Conservation (phyloP, 1,284 basidiomycete species). For the Trichosporon coremiiforme region DNA sequence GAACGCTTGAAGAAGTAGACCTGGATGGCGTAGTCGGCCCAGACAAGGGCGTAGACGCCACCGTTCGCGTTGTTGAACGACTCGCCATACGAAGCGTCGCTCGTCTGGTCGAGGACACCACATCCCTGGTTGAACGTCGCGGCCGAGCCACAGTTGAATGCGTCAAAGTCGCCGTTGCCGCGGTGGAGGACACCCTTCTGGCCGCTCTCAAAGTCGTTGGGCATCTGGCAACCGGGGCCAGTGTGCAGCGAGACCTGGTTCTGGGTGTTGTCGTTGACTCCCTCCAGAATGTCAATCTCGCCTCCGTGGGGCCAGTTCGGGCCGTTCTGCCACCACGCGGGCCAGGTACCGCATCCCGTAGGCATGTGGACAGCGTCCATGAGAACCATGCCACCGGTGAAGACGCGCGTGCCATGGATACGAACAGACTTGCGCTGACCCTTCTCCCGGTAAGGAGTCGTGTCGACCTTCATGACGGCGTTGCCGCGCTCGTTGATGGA, state of each 20-base stretch:
- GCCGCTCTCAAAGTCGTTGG: slow-evolving; percentile 60
- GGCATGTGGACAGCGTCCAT: slow-evolving; percentile 89
- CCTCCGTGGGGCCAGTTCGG: slow-evolving; percentile 61
- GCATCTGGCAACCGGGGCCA: slow-evolving; percentile 58
- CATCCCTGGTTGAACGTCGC: slow-evolving; percentile 57
- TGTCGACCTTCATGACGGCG: slow-evolving; percentile 82
- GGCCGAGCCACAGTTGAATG: slow-evolving; percentile 51
- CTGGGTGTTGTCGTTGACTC: slow-evolving; percentile 55
- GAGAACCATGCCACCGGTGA: slow-evolving; percentile 68
- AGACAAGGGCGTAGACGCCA: slow-evolving; percentile 63
- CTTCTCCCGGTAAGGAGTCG: slow-evolving; percentile 65
- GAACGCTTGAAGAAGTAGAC: slow-evolving; percentile 77
- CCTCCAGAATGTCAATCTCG: slow-evolving; percentile 63
- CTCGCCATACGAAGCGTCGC: slow-evolving; percentile 50
- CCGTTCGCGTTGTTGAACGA: slow-evolving; percentile 56
- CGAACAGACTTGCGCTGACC: slow-evolving; percentile 71
- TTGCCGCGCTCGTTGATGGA: slow-evolving; percentile 69
- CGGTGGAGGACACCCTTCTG: slow-evolving; percentile 63
- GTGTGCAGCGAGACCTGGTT: slow-evolving; percentile 59
- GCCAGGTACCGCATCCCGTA: slow-evolving; percentile 79
- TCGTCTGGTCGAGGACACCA: slow-evolving; percentile 48
- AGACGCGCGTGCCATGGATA: slow-evolving; percentile 66
- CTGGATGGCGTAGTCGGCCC: slow-evolving; percentile 71
- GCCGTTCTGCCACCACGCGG: slow-evolving; percentile 57
- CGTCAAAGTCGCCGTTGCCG: slow-evolving; percentile 52